Evolutionary conservation across 495 filamentous ascomycete species (phyloP), one percentile per base, ranked within the genome.

Genomic region (Penicillium nucicola): DNA sequence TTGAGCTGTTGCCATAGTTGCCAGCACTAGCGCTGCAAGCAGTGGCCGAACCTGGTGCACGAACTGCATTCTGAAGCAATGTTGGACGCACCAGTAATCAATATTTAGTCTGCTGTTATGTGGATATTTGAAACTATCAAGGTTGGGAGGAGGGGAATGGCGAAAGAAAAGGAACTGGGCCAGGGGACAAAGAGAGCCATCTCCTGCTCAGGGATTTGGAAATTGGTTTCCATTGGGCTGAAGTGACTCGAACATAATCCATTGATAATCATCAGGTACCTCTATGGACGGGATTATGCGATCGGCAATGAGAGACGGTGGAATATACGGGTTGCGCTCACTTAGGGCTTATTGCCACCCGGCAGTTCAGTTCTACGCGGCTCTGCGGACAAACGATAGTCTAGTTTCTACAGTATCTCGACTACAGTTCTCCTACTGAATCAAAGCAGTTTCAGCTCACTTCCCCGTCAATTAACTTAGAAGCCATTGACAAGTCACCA

Each of bases 31-130:
- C 35, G 43, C 46, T 15, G 32, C 33, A 5, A 62, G 34, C 18
- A 57, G 32, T 15, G 51, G 46, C 33, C 50, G 35, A 14, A 48
- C 31, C 9, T 38, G 44, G 6, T 19, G 41, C 15, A 23, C 23
- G n/a, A 48, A 40, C 49, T 47, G 45, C 45, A 56, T 56, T 10
- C 12, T 53, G 18, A 17, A 25, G 17, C 33, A 39, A 13, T 23
- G 3, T 20, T 6, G 13, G n/a, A 11, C 1, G 32, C 19, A 15
- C 18, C 6, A 48, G 19, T 23, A 32, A 47, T 37, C n/a, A n/a
- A n/a, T 39, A 33, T 48, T 19, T 10, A 46, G 9, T 40, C 3
- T 14, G 10, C 32, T n/a, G 43, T 10, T 25, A 4, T 4, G 19
- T 37, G 17, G 14, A 13, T 12, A n/a, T 25, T 38, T 38, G 19